phyloP scores from a whole-genome alignment of 1,284 basidiomycete species.

The Trametes sp. region DNA sequence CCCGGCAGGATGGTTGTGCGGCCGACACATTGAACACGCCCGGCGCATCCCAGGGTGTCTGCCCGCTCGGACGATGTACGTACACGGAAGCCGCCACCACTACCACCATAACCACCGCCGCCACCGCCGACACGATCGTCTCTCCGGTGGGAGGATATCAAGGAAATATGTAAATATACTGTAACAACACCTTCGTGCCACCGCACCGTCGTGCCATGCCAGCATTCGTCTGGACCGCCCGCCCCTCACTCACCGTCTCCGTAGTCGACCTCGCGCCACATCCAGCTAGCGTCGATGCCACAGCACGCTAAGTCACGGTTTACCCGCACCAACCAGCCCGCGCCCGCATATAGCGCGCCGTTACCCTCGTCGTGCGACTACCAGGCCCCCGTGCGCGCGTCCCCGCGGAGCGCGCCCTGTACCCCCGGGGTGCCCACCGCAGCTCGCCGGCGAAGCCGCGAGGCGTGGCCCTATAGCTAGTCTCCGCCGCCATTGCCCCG shows the following conservation, averaged over 20 bases:
- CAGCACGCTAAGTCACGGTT: background rate
- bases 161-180: slow-evolving; percentile 23
- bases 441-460: slow-evolving; percentile 4
- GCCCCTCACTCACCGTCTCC: background rate
- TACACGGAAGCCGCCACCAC: slow-evolving; percentile 15
- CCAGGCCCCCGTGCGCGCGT: background rate
- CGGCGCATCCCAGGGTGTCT: slow-evolving; percentile 1
- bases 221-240: slow-evolving; percentile 9
- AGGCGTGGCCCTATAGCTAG: no score
- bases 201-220: slow-evolving; percentile 20
- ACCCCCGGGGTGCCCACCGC: background rate
- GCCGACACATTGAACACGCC: background rate
- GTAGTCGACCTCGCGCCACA: background rate
- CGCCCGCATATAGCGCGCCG: slow-evolving; percentile 4
- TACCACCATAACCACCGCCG: background rate
- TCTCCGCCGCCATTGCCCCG: background rate
- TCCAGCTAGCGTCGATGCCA: slow-evolving; percentile 2
- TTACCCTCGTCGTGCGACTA: slow-evolving; percentile 2
- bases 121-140: background rate
- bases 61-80: slow-evolving; percentile 9
- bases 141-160: slow-evolving; percentile 2
- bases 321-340: background rate
- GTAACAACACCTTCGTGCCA: slow-evolving; percentile 25
- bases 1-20: slow-evolving; percentile 10
- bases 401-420: slow-evolving; percentile 10